A percentile compares a stretch with the other conserved stretches of the same genome.
These are phyloP conservation scores for Penicillium crystallinum DNA, from an alignment of 495 filamentous ascomycete genomes.

Conservation along the genomic window DNA sequence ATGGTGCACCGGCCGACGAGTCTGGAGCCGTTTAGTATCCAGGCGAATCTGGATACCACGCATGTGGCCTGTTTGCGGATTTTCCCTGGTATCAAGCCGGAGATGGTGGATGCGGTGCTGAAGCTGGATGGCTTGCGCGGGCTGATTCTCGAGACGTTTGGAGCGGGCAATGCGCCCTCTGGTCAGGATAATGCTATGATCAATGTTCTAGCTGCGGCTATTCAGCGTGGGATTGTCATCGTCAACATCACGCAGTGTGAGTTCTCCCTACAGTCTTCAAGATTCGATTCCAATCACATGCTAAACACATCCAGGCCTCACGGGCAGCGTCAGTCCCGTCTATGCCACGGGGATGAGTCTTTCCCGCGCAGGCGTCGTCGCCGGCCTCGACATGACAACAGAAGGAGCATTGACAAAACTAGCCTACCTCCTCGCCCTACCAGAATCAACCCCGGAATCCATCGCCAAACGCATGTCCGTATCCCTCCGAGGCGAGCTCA, in stretches of 20 bases:
- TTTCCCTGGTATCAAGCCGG: conserved; percentile 91
- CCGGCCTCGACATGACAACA: conserved; percentile 88
- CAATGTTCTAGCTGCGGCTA: conserved; percentile 70
- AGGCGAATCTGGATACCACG: conserved; percentile 72
- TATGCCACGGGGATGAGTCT: conserved; percentile 89
- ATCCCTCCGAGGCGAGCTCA: conserved; percentile 81
- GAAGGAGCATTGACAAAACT: conserved; percentile 94
- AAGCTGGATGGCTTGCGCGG: conserved; percentile 72
- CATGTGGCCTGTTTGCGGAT: conserved; percentile 92
- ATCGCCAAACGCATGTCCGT: conserved; percentile 67
- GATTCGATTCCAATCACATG: not conserved
- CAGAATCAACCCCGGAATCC: conserved; percentile 53
- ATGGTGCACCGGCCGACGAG: conserved; percentile 69
- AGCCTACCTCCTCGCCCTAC: conserved; percentile 75
- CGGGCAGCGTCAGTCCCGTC: conserved; percentile 80
- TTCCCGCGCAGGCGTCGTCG: conserved; percentile 84
- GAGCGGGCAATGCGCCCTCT: conserved; percentile 86
- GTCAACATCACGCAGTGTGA: conserved; percentile 93
- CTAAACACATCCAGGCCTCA: conserved; percentile 43
- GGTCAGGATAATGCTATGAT: conserved; percentile 80
- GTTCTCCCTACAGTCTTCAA: not conserved
- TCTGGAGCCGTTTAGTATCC: conserved; percentile 70
- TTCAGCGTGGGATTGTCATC: conserved; percentile 76
- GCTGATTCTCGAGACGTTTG: conserved; percentile 90
- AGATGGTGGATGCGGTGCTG: conserved; percentile 90